These are phyloP conservation scores for Pythium biforme DNA, from an alignment of 352 stramenopile genomes.

Conservation along the genomic window DNA sequence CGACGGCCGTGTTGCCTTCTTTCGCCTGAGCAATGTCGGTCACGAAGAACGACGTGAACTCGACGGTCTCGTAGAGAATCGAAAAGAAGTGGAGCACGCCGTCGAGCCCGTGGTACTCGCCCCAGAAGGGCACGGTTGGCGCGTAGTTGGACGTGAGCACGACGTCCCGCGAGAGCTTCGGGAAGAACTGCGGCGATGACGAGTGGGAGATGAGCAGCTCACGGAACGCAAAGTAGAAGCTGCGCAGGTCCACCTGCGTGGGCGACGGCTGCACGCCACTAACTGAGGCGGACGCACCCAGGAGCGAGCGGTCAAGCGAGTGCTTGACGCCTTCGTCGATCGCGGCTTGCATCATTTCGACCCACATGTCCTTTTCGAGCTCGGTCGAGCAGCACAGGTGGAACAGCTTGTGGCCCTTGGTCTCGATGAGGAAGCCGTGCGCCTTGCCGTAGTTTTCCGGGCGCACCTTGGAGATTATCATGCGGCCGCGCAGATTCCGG, in stretches of 20 bases:
- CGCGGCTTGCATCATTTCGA: constrained; percentile 90
- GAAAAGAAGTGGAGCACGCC: constrained; percentile 89
- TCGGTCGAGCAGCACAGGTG: constrained; percentile 85
- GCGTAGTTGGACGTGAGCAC: constrained; percentile 88
- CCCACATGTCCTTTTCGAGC: constrained; percentile 90
- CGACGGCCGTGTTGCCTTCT: constrained; percentile 78
- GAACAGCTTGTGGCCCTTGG: constrained; percentile 87
- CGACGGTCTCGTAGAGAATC: constrained; percentile 87
- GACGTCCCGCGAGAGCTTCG: constrained; percentile 80
- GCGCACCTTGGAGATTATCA: constrained; percentile 79
- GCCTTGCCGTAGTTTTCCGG: constrained; percentile 88
- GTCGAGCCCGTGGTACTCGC: constrained; percentile 86
- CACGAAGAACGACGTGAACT: constrained; percentile 88
- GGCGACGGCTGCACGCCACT: constrained; percentile 45
- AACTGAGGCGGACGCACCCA: constrained; percentile 25
- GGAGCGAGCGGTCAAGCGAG: constrained; percentile 30
- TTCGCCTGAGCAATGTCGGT: constrained; percentile 87
- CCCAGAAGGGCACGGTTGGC: constrained; percentile 86
- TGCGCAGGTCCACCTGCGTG: constrained; percentile 81
- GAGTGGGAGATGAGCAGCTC: constrained; percentile 88
- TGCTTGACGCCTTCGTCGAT: constrained; percentile 71
- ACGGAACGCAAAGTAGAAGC: constrained; percentile 87
- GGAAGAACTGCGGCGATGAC: constrained; percentile 87
- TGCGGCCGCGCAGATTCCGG: constrained; percentile 74
- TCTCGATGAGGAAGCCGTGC: constrained; percentile 86